Evolutionary conservation across 495 filamentous ascomycete genomes (phyloP).

Genomic region (Penicillium fimorum): DNA sequence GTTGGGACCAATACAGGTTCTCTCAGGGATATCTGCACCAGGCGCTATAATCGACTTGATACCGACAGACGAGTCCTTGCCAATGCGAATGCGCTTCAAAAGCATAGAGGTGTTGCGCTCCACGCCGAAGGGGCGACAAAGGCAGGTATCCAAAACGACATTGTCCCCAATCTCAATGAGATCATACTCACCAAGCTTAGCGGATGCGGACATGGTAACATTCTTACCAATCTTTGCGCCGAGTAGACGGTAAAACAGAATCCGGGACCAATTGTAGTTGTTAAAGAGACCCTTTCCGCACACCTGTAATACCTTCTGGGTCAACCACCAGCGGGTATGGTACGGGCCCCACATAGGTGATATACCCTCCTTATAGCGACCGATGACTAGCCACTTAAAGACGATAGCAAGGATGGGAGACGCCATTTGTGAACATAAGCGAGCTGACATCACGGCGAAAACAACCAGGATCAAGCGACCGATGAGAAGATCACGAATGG

Average conservation of each 20-base stretch:
- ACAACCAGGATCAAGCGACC: constrained; percentile 38
- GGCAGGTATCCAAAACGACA: constrained; percentile 35
- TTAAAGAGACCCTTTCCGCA: constrained; percentile 40
- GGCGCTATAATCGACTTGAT: constrained; percentile 39
- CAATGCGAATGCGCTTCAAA: constrained; percentile 41
- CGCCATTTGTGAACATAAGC: constrained; percentile 21
- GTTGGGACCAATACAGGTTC: constrained; percentile 46
- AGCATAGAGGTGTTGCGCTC: constrained; percentile 49
- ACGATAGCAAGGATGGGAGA: constrained; percentile 36
- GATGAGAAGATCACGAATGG: constrained; percentile 22
- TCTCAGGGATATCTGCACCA: constrained; percentile 37
- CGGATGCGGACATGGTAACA: constrained; percentile 32
- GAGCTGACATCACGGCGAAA: constrained; percentile 30
- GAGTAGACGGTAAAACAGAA: constrained; percentile 42
- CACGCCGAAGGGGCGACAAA: constrained; percentile 43
- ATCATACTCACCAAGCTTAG: constrained; percentile 45
- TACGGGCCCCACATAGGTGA: constrained; percentile 51
- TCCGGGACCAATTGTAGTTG: constrained; percentile 27
- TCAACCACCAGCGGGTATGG: constrained; percentile 51
- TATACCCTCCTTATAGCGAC: constrained; percentile 40
- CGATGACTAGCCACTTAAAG: constrained; percentile 47
- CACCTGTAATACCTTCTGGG: constrained; percentile 41
- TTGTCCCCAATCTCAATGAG: constrained; percentile 43
- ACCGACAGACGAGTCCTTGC: constrained; percentile 35
- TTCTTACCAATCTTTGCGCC: constrained; percentile 43